Percentiles rank a stretch among this genome's conserved stretches.
These are phyloP conservation scores for Claviceps digitariae DNA, from an alignment of 2,329 filamentous ascomycete genomes.

Conservation along the genomic window DNA sequence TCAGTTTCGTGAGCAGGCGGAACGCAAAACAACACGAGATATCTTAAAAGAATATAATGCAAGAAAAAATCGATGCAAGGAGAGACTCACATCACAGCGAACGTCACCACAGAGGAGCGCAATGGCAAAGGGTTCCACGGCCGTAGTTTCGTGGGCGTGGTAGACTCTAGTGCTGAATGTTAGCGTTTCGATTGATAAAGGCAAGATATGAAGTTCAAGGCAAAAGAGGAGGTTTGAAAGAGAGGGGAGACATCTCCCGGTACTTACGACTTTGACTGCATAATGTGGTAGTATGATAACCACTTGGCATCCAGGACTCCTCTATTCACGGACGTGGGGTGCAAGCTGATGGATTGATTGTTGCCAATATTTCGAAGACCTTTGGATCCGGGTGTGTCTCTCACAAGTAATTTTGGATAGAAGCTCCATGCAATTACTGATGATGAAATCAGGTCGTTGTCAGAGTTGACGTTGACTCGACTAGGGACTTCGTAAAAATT, in stretches of 20 bases:
- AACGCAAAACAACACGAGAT: no score
- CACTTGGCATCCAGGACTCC: constrained; percentile 54
- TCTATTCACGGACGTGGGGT: constrained; percentile 83
- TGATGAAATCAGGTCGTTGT: constrained; percentile 65
- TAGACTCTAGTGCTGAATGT: constrained; percentile 44
- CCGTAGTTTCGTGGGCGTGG: constrained; percentile 81
- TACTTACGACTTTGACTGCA: constrained; percentile 67
- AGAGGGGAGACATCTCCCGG: no score
- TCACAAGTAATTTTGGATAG: constrained; percentile 80
- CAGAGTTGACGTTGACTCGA: constrained; percentile 59
- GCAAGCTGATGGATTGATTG: constrained; percentile 78
- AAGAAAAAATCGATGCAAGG: neutral
- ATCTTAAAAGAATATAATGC: accelerated
- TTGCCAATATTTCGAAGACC: constrained; percentile 86
- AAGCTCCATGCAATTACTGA: constrained; percentile 89
- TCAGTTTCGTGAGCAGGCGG: neutral
- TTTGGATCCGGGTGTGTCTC: constrained; percentile 56
- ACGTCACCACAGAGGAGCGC: constrained; percentile 78
- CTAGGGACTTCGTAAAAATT: constrained; percentile 74
- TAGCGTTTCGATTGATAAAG: neutral
- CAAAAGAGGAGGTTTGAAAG: neutral
- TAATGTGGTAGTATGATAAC: constrained; percentile 93
- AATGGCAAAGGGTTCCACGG: constrained; percentile 69
- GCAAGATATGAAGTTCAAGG: no score
- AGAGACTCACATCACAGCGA: constrained; percentile 57